Percentiles rank a stretch among this genome's conserved stretches.
These are phyloP conservation scores for Geotrichum candidum DNA, from an alignment of 1,139 yeast genomes.

Conservation along the genomic window DNA sequence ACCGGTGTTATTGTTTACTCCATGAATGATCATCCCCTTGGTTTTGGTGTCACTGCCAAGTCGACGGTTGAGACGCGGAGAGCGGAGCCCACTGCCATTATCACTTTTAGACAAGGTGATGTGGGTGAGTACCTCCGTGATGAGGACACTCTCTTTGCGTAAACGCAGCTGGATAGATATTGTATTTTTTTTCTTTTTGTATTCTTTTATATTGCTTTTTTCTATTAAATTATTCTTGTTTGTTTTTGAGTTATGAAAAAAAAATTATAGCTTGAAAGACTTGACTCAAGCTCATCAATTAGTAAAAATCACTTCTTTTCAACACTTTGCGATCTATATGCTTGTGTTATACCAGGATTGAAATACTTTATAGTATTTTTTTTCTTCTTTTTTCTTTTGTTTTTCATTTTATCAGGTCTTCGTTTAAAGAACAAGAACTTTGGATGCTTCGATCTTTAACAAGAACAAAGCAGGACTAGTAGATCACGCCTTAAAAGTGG, in stretches of 20 bases:
- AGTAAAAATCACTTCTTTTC: background rate
- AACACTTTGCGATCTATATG: too few relatives aligned
- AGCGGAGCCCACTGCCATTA: constrained; percentile 88
- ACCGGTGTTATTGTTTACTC: constrained; percentile 90
- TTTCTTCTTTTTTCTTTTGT: too few relatives aligned
- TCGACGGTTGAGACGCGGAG: constrained; percentile 84
- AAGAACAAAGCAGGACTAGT: too few relatives aligned
- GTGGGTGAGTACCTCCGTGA: constrained; percentile 98
- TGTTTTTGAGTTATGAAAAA: background rate
- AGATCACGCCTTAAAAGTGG: too few relatives aligned
- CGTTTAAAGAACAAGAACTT: too few relatives aligned
- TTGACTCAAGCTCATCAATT: background rate
- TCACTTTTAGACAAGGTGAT: constrained; percentile 95
- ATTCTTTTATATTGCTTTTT: background rate
- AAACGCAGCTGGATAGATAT: constrained; percentile 16
- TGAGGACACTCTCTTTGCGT: constrained; percentile 91
- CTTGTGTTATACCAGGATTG: too few relatives aligned
- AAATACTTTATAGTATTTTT: too few relatives aligned
- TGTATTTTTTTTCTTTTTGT: background rate
- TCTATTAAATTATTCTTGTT: background rate
- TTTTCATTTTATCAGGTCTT: too few relatives aligned
- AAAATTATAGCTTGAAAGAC: background rate
- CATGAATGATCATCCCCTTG: constrained; percentile 89
- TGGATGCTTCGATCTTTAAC: too few relatives aligned
- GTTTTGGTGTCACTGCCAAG: constrained; percentile 93